These are phyloP conservation scores for Chlamydomonas incerta DNA, from an alignment of 139 green algal genomes.

Conservation along the genomic window DNA sequence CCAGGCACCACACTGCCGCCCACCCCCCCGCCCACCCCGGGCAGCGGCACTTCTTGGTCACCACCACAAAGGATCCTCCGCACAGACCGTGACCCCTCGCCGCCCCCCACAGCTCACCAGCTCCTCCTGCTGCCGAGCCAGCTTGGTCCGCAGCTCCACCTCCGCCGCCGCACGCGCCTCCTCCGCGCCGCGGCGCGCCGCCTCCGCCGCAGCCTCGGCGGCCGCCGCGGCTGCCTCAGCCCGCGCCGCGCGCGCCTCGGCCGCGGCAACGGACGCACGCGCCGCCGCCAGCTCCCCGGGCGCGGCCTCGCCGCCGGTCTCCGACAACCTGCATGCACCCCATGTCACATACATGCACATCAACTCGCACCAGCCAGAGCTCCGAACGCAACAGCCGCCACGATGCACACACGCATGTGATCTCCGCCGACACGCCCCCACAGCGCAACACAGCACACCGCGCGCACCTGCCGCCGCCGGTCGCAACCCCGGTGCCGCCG, in stretches of 20 bases:
- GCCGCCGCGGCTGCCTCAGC: slow-evolving; percentile 19
- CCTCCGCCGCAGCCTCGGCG: not conserved
- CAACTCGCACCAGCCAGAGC: too few species aligned
- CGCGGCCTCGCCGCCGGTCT: not conserved
- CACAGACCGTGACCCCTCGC: too few species aligned
- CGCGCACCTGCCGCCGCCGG: not conserved
- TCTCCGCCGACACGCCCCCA: too few species aligned
- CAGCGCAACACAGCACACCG: not conserved
- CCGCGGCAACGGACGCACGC: slow-evolving; percentile 4
- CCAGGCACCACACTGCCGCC: too few species aligned
- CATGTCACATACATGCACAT: too few species aligned
- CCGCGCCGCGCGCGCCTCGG: not conserved
- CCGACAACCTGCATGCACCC: too few species aligned
- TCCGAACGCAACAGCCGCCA: too few species aligned
- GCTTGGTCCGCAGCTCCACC: slow-evolving; percentile 3
- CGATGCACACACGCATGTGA: too few species aligned
- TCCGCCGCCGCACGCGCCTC: slow-evolving; percentile 5
- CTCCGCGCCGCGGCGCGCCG: not conserved
- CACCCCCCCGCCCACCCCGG: too few species aligned
- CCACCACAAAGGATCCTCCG: too few species aligned
- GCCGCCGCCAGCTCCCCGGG: slow-evolving; percentile 35
- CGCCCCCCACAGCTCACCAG: slow-evolving; percentile 13
- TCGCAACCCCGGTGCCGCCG: too few species aligned
- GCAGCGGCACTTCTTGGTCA: too few species aligned
- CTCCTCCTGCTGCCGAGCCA: not conserved